Evolutionary conservation across 345 rosid genomes (phyloP).

Genomic region (Eucalyptus victrix): DNA sequence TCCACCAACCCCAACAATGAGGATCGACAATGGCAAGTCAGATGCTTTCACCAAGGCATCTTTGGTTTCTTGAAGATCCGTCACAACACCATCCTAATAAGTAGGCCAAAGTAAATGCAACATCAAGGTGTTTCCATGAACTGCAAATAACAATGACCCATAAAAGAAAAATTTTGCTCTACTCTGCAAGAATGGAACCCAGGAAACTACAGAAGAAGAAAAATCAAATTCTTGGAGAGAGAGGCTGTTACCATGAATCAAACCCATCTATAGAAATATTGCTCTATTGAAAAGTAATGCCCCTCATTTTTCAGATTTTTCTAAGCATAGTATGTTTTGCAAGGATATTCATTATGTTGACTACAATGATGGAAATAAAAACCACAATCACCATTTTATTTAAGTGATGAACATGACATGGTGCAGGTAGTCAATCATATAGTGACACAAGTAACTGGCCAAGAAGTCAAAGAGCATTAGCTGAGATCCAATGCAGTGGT

Average conservation of each 20-base stretch:
- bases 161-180: not conserved
- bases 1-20: slow-evolving; percentile 96
- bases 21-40: slow-evolving; percentile 81
- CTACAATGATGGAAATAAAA: not conserved
- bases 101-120: not conserved
- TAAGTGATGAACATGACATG: not conserved
- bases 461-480: not conserved
- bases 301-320: not conserved
- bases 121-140: not conserved
- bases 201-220: not conserved
- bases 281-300: not conserved
- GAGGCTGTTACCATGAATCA: not conserved
- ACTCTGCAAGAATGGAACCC: not conserved
- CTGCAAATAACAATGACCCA: not conserved
- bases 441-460: not conserved
- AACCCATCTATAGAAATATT: not conserved
- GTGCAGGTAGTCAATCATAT: not conserved
- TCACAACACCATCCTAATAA: slow-evolving; percentile 83
- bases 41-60: slow-evolving; percentile 92
- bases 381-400: not conserved
- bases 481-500: not conserved
- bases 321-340: not conserved
- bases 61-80: slow-evolving; percentile 94
- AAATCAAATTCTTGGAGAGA: not conserved
- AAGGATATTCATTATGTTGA: not conserved